Evolutionary conservation across 169 alveolate species (phyloP).

Genomic region (Eimeria brunetti): DNA sequence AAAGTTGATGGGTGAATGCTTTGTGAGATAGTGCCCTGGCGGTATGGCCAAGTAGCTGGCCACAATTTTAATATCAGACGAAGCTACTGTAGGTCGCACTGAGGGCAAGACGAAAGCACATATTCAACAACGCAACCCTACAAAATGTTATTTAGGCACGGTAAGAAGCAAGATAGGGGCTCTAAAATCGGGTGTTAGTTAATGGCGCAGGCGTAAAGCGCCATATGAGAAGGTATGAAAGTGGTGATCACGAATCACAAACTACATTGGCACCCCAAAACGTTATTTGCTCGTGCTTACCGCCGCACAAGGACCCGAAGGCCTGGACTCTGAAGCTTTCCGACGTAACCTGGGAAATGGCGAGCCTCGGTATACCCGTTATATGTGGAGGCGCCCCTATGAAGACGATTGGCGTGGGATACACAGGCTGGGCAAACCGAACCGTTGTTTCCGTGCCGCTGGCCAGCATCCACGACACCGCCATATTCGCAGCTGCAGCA

Average conservation of each 20-base stretch:
- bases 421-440: conserved; percentile 32
- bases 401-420: conserved; percentile 48
- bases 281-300: neutral
- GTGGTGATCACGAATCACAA: too few relatives aligned
- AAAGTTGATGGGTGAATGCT: neutral
- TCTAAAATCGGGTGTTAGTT: neutral
- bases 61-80: conserved; percentile 42
- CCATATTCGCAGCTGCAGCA: conserved; percentile 73
- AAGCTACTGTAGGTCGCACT: conserved; percentile 30
- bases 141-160: neutral
- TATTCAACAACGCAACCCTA: too few relatives aligned
- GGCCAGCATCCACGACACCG: conserved; percentile 67
- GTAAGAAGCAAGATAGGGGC: neutral
- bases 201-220: neutral
- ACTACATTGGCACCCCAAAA: too few relatives aligned
- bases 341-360: conserved; percentile 39
- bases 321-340: conserved; percentile 48
- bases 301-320: conserved; percentile 41
- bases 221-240: too few relatives aligned
- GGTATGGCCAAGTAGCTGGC: conserved; percentile 68
- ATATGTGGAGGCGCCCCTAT: conserved; percentile 17
- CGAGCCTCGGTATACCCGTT: conserved; percentile 39
- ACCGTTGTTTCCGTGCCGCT: conserved; percentile 65
- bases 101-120: neutral
- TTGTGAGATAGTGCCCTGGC: conserved; percentile 45